These are phyloP conservation scores for Talaromyces stipitatus DNA, from an alignment of 495 filamentous ascomycete genomes.

Conservation along the genomic window DNA sequence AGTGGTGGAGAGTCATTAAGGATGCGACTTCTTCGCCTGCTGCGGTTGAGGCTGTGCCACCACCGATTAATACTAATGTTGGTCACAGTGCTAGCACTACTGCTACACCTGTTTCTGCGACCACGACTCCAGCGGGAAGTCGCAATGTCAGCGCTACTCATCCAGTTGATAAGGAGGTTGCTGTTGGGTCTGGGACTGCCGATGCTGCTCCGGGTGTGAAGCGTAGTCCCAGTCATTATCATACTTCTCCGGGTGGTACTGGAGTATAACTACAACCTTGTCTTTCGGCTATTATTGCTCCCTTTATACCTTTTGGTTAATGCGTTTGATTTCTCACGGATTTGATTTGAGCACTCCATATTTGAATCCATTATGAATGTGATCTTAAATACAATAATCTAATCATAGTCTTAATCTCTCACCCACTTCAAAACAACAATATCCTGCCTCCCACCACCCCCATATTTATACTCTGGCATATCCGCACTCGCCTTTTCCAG, in stretches of 20 bases:
- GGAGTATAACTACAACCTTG: not conserved
- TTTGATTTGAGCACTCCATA: not conserved
- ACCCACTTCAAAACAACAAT: slow-evolving; percentile 8
- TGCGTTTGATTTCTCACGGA: not conserved
- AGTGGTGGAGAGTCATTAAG: slow-evolving; percentile 73
- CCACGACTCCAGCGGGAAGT: not conserved
- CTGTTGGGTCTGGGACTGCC: slow-evolving; percentile 4
- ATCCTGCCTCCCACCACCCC: slow-evolving; percentile 15
- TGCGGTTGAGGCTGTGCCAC: slow-evolving; percentile 10
- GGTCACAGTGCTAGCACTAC: not conserved
- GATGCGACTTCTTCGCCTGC: slow-evolving; percentile 19
- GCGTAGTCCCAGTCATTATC: slow-evolving; percentile 26
- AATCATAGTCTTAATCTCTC: not conserved
- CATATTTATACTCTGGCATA: slow-evolving; percentile 3
- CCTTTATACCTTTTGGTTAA: not conserved
- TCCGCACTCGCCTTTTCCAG: slow-evolving; percentile 13
- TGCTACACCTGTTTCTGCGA: not conserved
- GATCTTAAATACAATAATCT: not conserved
- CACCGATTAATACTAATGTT: slow-evolving; percentile 5
- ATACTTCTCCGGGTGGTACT: slow-evolving; percentile 19
- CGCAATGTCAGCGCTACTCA: slow-evolving; percentile 8
- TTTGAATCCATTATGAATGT: no score
- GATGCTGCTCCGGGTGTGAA: slow-evolving; percentile 8
- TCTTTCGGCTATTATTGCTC: not conserved
- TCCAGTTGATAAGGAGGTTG: slow-evolving; percentile 12